Base-by-base conservation (phyloP, 2,329 filamentous ascomycete species). In the Volutella citrinella region DNA sequence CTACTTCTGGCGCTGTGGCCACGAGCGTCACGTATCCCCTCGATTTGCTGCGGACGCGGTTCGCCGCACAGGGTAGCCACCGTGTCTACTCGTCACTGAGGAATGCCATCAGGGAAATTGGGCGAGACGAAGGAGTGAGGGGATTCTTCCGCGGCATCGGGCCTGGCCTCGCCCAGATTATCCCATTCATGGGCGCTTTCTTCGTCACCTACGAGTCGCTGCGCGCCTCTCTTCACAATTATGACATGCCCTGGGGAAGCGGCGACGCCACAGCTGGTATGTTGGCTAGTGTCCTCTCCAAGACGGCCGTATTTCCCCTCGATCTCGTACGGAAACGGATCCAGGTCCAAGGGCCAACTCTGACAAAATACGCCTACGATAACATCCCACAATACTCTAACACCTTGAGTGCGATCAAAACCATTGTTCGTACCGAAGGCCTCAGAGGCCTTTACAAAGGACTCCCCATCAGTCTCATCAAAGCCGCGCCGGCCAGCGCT, bases 111-210 rank as follows among this genome's bases (percentile, higher is more conserved):
- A 63, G 67, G 27, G 80, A 87, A 15, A 98, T 98, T 48, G 67
- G 71, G 12, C 70, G 70, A 5, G 74, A 85, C 41, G 93, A 98
- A 65, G 93, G 93, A 0, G 50, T 66, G 0, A 61, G 61, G 5
- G 93, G 93, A 0, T 97, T 95, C 66, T 98, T 95, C 62, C 85
- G 88, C 30, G 93, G 93, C 5, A 69, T 95, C 20, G 76, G 76
- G 2, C 90, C 91, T 3, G 88, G 84, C 0, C 69, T 97, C 15
- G 83, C 74, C 17, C 90, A 96, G 66, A 93, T 97, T 30, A 79
- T 95, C 9, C 93, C 93, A 3, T 95, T 91, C 60, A 98, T 98
- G 93, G 93, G 93, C 11, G 72, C 95, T 4, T 97, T 98, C 68
- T 98, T 98, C 64, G 78, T 86, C 20, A 76, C 80, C 24, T 98